Conservation (phyloP, 1,284 basidiomycete genomes). For the Volvariella surrecta region DNA sequence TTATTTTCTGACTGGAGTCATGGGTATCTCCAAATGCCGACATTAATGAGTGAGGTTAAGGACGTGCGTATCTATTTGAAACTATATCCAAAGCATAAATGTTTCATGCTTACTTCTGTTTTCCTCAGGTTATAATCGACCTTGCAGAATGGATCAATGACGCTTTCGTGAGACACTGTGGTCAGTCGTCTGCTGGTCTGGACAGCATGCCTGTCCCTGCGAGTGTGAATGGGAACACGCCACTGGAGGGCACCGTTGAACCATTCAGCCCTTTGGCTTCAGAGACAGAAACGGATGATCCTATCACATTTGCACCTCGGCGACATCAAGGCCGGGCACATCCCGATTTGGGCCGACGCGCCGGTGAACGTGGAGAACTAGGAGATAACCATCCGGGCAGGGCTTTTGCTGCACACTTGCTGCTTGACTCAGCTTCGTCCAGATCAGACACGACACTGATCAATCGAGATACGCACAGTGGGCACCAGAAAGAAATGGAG, state of each 20-base stretch:
- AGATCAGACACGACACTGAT: neutral
- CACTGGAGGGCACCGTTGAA: neutral
- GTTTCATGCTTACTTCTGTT: constrained; percentile 6
- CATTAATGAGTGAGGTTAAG: constrained; percentile 77
- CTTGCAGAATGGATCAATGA: constrained; percentile 91
- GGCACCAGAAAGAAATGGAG: no score
- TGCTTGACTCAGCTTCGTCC: constrained; percentile 2
- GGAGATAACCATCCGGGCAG: constrained; percentile 5
- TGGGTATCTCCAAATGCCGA: constrained; percentile 92
- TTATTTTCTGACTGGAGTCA: constrained; percentile 90
- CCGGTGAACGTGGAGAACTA: constrained; percentile 6
- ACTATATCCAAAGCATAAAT: neutral
- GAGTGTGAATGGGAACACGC: neutral
- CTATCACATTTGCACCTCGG: constrained; percentile 63
- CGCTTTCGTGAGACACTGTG: constrained; percentile 45
- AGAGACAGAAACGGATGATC: constrained; percentile 55
- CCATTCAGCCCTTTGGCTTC: constrained; percentile 17
- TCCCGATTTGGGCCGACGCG: neutral
- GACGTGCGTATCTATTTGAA: constrained; percentile 31
- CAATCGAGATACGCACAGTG: neutral
- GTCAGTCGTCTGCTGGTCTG: constrained; percentile 10
- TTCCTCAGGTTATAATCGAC: constrained; percentile 63
- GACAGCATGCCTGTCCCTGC: constrained; percentile 5
- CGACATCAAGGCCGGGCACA: constrained; percentile 27
- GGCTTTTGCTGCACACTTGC: neutral